Evolutionary conservation across 2,329 filamentous ascomycete species (phyloP).

Genomic region (Gnomoniopsis sp.): DNA sequence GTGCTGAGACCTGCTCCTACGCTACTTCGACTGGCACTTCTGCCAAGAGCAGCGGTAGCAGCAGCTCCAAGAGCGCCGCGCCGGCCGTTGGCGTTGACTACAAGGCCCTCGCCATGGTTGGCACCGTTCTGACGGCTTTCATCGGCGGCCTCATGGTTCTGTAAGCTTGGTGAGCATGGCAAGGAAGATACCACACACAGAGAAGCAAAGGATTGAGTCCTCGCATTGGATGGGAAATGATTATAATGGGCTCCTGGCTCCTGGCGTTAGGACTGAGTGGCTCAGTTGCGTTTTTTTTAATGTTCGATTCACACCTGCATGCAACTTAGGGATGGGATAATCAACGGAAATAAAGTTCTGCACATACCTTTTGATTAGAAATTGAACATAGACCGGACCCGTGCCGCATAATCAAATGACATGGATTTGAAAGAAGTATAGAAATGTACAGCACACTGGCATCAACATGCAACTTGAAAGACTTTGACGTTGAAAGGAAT

Average conservation of each 20-base stretch:
- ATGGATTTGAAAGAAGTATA: too few relatives aligned
- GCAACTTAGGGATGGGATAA: not conserved
- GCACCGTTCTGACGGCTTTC: slow-evolving; percentile 15
- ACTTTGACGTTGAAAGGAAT: too few relatives aligned
- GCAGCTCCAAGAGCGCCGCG: slow-evolving; percentile 10
- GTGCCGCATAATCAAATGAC: too few relatives aligned
- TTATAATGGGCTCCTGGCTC: not conserved
- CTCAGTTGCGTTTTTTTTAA: not conserved
- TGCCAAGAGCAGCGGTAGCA: slow-evolving; percentile 13
- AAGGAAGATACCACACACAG: not conserved
- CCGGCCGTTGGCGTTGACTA: slow-evolving; percentile 7
- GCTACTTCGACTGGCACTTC: slow-evolving; percentile 17
- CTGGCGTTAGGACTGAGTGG: slow-evolving; percentile 7
- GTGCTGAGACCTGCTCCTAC: slow-evolving; percentile 17
- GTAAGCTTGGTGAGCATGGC: not conserved
- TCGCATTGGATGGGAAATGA: not conserved
- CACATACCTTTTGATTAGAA: not conserved
- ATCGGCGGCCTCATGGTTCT: slow-evolving; percentile 14
- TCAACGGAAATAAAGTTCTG: not conserved
- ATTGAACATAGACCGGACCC: slow-evolving; percentile 5
- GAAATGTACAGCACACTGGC: too few relatives aligned
- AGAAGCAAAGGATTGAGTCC: slow-evolving; percentile 1
- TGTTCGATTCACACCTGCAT: not conserved
- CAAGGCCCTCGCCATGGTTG: slow-evolving; percentile 9
- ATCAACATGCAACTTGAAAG: too few relatives aligned